A percentile compares a stretch with the other conserved stretches of the same genome.
Evolutionary conservation across 306 rosid species (phyloP).

Genomic region (Dalbergia cochinchinensis): DNA sequence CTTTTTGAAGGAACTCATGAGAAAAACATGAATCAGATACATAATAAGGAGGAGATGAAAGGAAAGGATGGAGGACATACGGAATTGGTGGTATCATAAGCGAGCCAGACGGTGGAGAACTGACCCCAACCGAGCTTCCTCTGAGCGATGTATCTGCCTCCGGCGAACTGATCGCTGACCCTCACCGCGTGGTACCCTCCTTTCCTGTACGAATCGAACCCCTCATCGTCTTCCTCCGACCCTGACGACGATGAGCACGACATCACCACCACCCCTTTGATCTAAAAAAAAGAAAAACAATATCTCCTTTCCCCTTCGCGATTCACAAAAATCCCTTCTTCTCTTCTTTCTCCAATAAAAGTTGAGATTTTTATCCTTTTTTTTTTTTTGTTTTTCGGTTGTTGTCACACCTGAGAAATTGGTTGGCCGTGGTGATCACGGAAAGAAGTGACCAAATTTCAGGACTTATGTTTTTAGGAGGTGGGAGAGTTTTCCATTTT

Average conservation of each 20-base stretch:
- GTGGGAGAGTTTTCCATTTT: neutral
- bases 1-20: neutral
- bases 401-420: neutral
- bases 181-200: conserved; percentile 98
- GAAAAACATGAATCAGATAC: neutral
- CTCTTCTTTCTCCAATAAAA: neutral
- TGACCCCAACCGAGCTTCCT: conserved; percentile 98
- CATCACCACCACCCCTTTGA: conserved; percentile 58
- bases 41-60: neutral
- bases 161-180: conserved; percentile 85
- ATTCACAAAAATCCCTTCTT: neutral
- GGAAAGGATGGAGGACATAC: conserved; percentile 53
- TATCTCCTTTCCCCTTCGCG: too few species aligned
- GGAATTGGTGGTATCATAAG: conserved; percentile 75
- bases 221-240: conserved; percentile 97
- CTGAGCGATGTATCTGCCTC: conserved; percentile 92
- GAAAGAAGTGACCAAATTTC: conserved; percentile 12
- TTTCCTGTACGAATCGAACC: conserved; percentile 87
- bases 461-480: neutral
- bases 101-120: conserved; percentile 99
- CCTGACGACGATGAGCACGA: conserved; percentile 93
- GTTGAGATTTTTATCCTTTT: neutral
- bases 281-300: neutral
- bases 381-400: neutral
- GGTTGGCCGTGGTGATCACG: conserved; percentile 23